Evolutionary conservation across 1,284 basidiomycete genomes (phyloP), one percentile per base, ranked within the genome.

Genomic region (Ceratobasidium sp.): DNA sequence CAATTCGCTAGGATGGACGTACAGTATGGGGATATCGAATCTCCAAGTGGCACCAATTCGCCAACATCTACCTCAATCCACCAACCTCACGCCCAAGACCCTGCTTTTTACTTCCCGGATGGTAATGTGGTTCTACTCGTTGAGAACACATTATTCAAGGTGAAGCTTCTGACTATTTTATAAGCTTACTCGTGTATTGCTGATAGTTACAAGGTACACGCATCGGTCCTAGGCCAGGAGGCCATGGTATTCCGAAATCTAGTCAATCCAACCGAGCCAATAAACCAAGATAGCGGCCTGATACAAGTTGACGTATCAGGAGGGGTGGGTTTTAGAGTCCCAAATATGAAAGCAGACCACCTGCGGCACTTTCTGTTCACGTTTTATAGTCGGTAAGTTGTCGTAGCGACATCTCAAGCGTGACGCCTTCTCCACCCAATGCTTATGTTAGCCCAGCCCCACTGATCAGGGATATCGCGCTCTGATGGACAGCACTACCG

Each of bases 361-460:
- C 52, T 64, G 22, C 45, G 58, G 3, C 31, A 64, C 34, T 64
- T 64, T 40, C 29, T 64, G 25, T 34, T 64, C 20, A 52, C 52
- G 31, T 64, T 64, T 38, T 64, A 64, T 20, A 47, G 58, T 20
- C 45, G 38, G 58, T 64, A 15, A 64, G 58, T 64, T n/a, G n/a
- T n/a, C n/a, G n/a, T n/a, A n/a, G n/a, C n/a, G n/a, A n/a, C n/a
- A n/a, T n/a, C n/a, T n/a, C n/a, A n/a, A n/a, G n/a, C n/a, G n/a
- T n/a, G n/a, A n/a, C n/a, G n/a, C n/a, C 29, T 27, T 52, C n/a
- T n/a, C n/a, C n/a, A n/a, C n/a, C n/a, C n/a, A n/a, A n/a, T n/a
- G n/a, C n/a, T n/a, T n/a, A n/a, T n/a, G n/a, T n/a, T n/a, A n/a
- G 3, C n/a, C 1, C 13, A 65, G 62, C 3, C 50, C 62, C 29